Conservation (phyloP, 176 grass and related monocot species). For the Triticum aestivum region IWGSC_CS_RefSeq_v2.1 NC_057804.1:375551379-375551878, state of each 20-base stretch:
- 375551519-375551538: slow-evolving; percentile 63
- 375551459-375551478: neutral
- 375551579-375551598: slow-evolving; percentile 73
- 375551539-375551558: slow-evolving; percentile 52
- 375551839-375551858: neutral
- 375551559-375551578: slow-evolving; percentile 68
- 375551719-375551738: neutral
- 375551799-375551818: neutral
- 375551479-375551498: neutral
- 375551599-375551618: slow-evolving; percentile 69
- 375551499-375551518: slow-evolving; percentile 47
- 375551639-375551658: slow-evolving; percentile 36
- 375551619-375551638: slow-evolving; percentile 52
- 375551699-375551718: neutral
- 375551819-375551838: neutral
- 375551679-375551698: slow-evolving; percentile 36
- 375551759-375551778: neutral
- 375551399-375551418: no score
- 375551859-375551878: neutral
- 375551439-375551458: neutral
- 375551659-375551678: slow-evolving; percentile 29
- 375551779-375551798: no score
- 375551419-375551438: neutral
- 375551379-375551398: no score
- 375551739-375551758: neutral